A percentile compares a stretch with the other conserved stretches of the same genome.
These are phyloP conservation scores for Pulveroboletus sp. DNA, from an alignment of 768 basidiomycete species.

Conservation along the genomic window DNA sequence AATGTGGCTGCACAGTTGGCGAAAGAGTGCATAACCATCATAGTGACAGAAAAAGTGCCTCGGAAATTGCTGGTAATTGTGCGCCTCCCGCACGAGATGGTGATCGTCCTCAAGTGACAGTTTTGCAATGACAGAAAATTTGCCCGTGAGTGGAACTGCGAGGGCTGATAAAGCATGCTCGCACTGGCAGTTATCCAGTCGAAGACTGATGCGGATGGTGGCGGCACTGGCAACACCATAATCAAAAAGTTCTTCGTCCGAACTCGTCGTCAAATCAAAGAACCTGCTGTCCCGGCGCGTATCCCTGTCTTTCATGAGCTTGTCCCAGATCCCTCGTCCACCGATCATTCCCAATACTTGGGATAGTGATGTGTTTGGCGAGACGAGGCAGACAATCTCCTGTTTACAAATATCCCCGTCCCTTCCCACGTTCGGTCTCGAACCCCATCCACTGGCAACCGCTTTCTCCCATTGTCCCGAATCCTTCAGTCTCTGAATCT, in stretches of 20 bases:
- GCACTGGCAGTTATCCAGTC: too few relatives aligned
- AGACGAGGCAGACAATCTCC: constrained; percentile 14
- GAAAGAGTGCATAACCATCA: too few relatives aligned
- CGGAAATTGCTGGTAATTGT: too few relatives aligned
- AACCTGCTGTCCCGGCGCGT: neutral
- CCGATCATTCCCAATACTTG: neutral
- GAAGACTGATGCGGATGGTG: constrained; percentile 14
- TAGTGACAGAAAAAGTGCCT: too few relatives aligned
- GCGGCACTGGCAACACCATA: neutral
- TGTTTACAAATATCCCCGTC: constrained; percentile 19
- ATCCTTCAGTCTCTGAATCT: constrained; percentile 20
- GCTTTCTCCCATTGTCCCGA: constrained; percentile 19
- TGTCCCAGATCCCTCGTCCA: neutral
- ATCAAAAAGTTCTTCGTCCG: neutral
- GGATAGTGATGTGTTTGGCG: neutral
- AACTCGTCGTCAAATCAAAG: neutral
- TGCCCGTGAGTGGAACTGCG: constrained; percentile 31
- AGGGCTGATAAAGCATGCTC: too few relatives aligned
- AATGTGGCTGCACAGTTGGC: too few relatives aligned
- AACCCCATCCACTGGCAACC: constrained; percentile 6
- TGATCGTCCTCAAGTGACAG: constrained; percentile 30
- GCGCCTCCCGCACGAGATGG: too few relatives aligned
- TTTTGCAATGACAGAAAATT: constrained; percentile 44
- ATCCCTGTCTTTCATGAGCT: neutral
- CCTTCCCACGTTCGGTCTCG: neutral